Conservation (phyloP, 805 yeast genomes). For the Lipomyces yamadae region DNA sequence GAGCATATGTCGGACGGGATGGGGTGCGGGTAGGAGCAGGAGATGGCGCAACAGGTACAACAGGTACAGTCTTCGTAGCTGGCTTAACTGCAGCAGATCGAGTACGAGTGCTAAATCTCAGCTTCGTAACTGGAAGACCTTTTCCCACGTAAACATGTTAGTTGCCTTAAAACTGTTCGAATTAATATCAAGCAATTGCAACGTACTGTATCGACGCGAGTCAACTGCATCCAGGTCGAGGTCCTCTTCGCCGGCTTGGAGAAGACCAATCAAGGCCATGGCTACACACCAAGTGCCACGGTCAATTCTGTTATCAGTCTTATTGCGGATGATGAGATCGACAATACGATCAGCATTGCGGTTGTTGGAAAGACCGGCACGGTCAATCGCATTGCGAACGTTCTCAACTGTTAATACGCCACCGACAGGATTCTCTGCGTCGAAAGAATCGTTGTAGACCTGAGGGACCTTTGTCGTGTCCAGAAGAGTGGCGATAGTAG, state of each 20-base stretch:
- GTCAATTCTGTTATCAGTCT: slow-evolving; percentile 38
- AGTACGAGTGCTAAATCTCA: slow-evolving; percentile 12
- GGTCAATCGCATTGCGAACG: slow-evolving; percentile 33
- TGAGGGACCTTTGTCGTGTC: slow-evolving; percentile 32
- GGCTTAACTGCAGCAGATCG: slow-evolving; percentile 1
- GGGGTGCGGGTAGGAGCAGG: slow-evolving; percentile 6
- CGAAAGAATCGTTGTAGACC: slow-evolving; percentile 35
- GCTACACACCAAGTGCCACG: slow-evolving; percentile 44
- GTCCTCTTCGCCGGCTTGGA: slow-evolving; percentile 44
- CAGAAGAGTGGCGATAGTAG: slow-evolving; percentile 35
- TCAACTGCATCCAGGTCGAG: slow-evolving; percentile 43
- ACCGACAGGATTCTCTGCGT: slow-evolving; percentile 37
- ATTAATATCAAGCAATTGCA: background rate
- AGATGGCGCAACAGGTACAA: background rate
- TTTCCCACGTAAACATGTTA: background rate
- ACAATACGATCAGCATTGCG: slow-evolving; percentile 26
- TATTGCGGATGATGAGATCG: slow-evolving; percentile 29
- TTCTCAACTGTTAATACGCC: slow-evolving; percentile 31
- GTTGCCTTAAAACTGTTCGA: background rate
- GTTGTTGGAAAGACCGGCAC: slow-evolving; percentile 33
- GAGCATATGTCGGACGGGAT: slow-evolving; percentile 15
- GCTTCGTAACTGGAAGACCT: slow-evolving; percentile 27
- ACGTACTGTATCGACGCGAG: slow-evolving; percentile 32
- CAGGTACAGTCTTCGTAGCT: background rate
- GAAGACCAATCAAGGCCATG: slow-evolving; percentile 45